Evolutionary conservation across 2,329 filamentous ascomycete species (phyloP), one percentile per base, ranked within the genome.

Genomic region (Fusarium nelsonii): DNA sequence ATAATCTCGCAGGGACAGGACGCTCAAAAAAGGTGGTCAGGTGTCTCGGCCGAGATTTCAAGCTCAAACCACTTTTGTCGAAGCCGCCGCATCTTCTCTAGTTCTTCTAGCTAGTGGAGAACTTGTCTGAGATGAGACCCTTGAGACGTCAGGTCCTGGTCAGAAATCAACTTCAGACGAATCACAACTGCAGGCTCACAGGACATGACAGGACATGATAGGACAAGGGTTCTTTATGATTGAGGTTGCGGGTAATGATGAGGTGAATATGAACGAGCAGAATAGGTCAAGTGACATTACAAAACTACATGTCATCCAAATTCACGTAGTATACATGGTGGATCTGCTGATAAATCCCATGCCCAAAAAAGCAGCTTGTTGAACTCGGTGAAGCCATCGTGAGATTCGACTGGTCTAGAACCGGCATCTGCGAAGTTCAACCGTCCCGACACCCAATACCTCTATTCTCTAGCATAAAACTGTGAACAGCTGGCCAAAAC

Each of bases 11-110:
- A 56, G 34, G 54, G 39, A 41, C 39, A 30, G 26, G 16, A 28
- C 50, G 54, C 64, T 8, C 45, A 57, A 49, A 69, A 43, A 16
- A 43, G 43, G 23, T 46, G 52, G 66, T 70, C 66, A 70, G 48
- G 66, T 70, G 66, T 70, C 64, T 70, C 66, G 67, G 66, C 67
- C 67, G 67, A 70, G 62, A 70, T 70, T 69, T 59, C 59, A 43
- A 44, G 52, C 58, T 70, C 52, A 65, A 49, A 37, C 66, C 43
- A 36, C 49, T 68, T 70, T 69, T 36, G 67, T 68, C 67, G 12
- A 68, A 60, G 67, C 67, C 46, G 67, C 67, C 46, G 67, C 67
- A 69, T 62, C 44, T 44, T 59, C 33, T 58, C 51, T 64, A 53
- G 34, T 60, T 59, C 55, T 61, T 43, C 58, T 33, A 63, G 32